Percentiles rank a stretch among this genome's conserved stretches.
Evolutionary conservation across 768 basidiomycete genomes (phyloP).

Genomic region (Termitomyces sp.): DNA sequence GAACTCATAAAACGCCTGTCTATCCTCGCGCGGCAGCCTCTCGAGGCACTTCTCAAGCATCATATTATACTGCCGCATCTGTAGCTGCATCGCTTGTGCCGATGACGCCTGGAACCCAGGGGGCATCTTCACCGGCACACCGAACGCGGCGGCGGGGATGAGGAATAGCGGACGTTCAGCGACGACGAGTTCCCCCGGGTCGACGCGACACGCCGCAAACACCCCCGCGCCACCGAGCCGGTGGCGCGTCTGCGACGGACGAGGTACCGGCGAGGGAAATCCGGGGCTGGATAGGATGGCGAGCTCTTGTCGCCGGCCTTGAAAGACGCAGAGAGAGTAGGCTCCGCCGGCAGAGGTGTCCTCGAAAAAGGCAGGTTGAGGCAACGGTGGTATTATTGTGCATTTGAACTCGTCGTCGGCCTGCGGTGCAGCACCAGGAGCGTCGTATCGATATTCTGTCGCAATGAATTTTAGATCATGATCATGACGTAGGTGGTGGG

Average conservation of each 20-base stretch:
- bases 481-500: too few relatives aligned
- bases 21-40: slow-evolving; percentile 16
- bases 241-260: neutral
- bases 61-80: slow-evolving; percentile 10
- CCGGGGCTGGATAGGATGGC: neutral
- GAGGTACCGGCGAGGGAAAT: slow-evolving; percentile 7
- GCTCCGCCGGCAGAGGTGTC: neutral
- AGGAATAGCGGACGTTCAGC: slow-evolving; percentile 30
- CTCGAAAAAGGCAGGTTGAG: neutral
- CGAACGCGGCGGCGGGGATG: slow-evolving; percentile 3
- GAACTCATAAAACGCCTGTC: slow-evolving; percentile 19
- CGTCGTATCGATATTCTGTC: neutral
- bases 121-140: neutral
- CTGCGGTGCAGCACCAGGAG: neutral
- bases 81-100: neutral
- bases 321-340: neutral
- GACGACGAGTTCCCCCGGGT: neutral
- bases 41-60: slow-evolving; percentile 11
- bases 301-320: neutral
- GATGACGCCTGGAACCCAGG: neutral
- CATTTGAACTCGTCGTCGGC: neutral
- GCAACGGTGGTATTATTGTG: neutral
- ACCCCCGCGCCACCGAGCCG: neutral
- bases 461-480: neutral
- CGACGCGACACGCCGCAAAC: neutral